phyloP scores from a whole-genome alignment of 306 rosid genomes.

The Parietaria judaica region DNA sequence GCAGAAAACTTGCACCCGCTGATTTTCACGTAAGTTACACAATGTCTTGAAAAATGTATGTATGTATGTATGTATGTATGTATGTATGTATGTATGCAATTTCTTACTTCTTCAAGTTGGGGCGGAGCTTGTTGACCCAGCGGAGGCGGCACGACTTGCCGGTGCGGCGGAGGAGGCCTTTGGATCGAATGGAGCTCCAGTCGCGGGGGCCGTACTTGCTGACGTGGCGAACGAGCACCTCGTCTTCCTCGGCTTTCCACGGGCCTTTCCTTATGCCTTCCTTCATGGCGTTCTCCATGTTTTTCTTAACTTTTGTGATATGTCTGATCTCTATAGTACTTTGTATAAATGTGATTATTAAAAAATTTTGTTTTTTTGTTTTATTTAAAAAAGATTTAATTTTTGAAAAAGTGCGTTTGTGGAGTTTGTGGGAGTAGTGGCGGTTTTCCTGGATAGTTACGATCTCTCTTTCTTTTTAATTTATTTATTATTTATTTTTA shows the following conservation, averaged over 20 bases:
- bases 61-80: background rate
- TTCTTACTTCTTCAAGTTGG: slow-evolving; percentile 73
- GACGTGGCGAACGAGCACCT: slow-evolving; percentile 59
- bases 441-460: background rate
- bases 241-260: slow-evolving; percentile 78
- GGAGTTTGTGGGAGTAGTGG: background rate
- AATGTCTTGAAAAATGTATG: background rate
- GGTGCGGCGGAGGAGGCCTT: slow-evolving; percentile 75
- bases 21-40: background rate
- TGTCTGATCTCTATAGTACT: background rate
- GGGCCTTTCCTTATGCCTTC: slow-evolving; percentile 65
- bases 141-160: slow-evolving; percentile 97
- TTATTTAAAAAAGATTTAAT: background rate
- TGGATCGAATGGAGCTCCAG: slow-evolving; percentile 99
- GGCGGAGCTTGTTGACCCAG: slow-evolving; percentile 91
- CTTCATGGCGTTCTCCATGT: slow-evolving; percentile 47
- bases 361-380: background rate
- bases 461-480: too few species aligned
- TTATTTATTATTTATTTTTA: too few species aligned
- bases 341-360: background rate
- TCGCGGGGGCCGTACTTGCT: slow-evolving; percentile 70
- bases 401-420: background rate
- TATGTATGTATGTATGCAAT: background rate
- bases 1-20: slow-evolving; percentile 84
- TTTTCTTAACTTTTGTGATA: background rate